Percentiles rank a stretch among this genome's conserved stretches.
These are phyloP conservation scores for Santalum album DNA, from an alignment of 164 flowering plant species.

Conservation along the genomic window DNA sequence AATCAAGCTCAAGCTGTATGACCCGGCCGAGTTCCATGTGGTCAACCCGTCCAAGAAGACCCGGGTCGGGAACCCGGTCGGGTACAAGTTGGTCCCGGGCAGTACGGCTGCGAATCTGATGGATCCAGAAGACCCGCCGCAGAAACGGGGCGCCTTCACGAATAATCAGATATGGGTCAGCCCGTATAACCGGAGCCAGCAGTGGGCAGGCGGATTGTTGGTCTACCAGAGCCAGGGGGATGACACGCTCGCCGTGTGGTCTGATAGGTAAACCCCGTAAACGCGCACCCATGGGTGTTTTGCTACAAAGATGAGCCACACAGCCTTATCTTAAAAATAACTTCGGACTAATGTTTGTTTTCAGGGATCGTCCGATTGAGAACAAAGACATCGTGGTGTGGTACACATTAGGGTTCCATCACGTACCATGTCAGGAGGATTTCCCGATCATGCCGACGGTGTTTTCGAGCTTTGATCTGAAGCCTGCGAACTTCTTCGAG, in stretches of 20 bases:
- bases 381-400: constrained; percentile 79
- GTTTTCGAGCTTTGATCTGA: constrained; percentile 60
- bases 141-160: constrained; percentile 66
- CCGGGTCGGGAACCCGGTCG: constrained; percentile 70
- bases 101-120: constrained; percentile 79
- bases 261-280: constrained; percentile 44
- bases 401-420: constrained; percentile 88
- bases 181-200: constrained; percentile 64
- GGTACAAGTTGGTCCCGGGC: constrained; percentile 75
- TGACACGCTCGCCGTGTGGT: constrained; percentile 79
- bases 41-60: constrained; percentile 57
- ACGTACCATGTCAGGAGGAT: constrained; percentile 83
- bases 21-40: constrained; percentile 74
- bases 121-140: constrained; percentile 71
- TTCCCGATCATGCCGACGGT: constrained; percentile 86
- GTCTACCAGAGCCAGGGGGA: constrained; percentile 79
- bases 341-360: background rate
- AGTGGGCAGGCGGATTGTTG: constrained; percentile 87
- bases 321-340: background rate
- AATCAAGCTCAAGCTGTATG: constrained; percentile 57
- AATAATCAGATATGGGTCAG: constrained; percentile 94
- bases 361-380: constrained; percentile 56
- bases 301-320: no score
- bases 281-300: no score
- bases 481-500: constrained; percentile 82